These are phyloP conservation scores for Grosmannia serpens DNA, from an alignment of 2,329 filamentous ascomycete species.

Conservation along the genomic window DNA sequence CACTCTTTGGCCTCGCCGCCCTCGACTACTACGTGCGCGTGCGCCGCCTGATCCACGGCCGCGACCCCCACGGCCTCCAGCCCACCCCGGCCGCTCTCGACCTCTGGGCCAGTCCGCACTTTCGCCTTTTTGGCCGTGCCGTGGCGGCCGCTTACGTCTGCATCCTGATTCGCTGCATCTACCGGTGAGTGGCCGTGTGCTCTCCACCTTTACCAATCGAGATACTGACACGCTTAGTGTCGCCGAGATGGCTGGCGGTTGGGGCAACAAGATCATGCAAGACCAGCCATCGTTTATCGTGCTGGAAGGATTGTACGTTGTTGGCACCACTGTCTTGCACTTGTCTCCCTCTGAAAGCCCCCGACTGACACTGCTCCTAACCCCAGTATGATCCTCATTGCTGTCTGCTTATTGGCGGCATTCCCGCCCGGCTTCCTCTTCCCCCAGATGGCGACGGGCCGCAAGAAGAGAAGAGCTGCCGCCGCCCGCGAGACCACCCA, in stretches of 20 bases:
- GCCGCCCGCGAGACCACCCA: neutral
- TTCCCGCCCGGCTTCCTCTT: constrained; percentile 46
- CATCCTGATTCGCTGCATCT: constrained; percentile 41
- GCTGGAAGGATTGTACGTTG: constrained; percentile 39
- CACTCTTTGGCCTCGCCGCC: constrained; percentile 30
- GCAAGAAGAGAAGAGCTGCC: constrained; percentile 5
- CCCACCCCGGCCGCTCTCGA: constrained; percentile 13
- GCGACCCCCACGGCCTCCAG: neutral
- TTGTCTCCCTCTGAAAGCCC: neutral
- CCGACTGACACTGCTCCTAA: neutral
- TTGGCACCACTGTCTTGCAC: neutral
- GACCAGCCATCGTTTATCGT: constrained; percentile 48
- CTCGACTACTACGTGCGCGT: constrained; percentile 35
- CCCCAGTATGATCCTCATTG: constrained; percentile 35
- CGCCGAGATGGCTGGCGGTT: constrained; percentile 52
- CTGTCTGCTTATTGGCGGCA: constrained; percentile 34
- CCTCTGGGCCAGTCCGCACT: constrained; percentile 31
- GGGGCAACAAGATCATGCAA: constrained; percentile 53
- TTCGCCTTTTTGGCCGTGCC: constrained; percentile 32
- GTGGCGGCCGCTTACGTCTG: constrained; percentile 31
- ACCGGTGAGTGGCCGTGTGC: constrained; percentile 28
- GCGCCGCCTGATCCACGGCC: constrained; percentile 23
- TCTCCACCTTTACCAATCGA: neutral
- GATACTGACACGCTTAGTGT: constrained; percentile 28
- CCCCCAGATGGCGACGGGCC: constrained; percentile 34